Evolutionary conservation across 1,284 basidiomycete genomes (phyloP), one percentile per base, ranked within the genome.

Genomic region (Ceratobasidium sp.): DNA sequence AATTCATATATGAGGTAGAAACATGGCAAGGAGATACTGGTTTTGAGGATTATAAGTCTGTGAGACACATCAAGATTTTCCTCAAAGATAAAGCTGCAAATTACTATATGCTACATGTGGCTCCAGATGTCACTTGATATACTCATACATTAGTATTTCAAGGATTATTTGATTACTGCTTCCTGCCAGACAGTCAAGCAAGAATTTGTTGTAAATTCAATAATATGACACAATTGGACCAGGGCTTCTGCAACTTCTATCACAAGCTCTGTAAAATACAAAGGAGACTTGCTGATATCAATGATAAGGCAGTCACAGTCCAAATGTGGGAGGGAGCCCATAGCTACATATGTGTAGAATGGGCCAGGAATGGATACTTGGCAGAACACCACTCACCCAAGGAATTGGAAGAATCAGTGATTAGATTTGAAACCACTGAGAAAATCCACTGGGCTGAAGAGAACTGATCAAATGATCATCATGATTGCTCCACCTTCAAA

Each of bases 141-240:
- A 44, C 41, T 1, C 21, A 67, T 19, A 29, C 46, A 1, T 13
- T 33, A 14, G 46, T 57, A 25, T 42, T 19, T 0, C 9, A 33
- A 16, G 21, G 30, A 23, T 44, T 83, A 3, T 83, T 80, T 68
- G 77, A 82, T 69, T 79, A 80, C 67, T 82, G 81, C 57, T 83
- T 83, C 75, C 80, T 79, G 0, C 64, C 77, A 0, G 74, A 81
- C 41, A 82, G 77, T 69, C 72, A 77, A 2, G 46, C 71, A 1
- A 66, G 74, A 30, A 71, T 74, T 57, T 53, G 72, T 0, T 52
- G 71, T 6, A 64, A 72, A 41, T 71, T 77, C 7, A 14, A 56
- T 0, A 50, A 56, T 0, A 54, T 52, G 14, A 7, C 27, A 1
- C 77, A 78, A 52, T 39, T 69, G 0, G 49, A 56, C 1, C 58